Conservation (phyloP, 768 basidiomycete species). For the Phanerodontia chrysosporium region DNA sequence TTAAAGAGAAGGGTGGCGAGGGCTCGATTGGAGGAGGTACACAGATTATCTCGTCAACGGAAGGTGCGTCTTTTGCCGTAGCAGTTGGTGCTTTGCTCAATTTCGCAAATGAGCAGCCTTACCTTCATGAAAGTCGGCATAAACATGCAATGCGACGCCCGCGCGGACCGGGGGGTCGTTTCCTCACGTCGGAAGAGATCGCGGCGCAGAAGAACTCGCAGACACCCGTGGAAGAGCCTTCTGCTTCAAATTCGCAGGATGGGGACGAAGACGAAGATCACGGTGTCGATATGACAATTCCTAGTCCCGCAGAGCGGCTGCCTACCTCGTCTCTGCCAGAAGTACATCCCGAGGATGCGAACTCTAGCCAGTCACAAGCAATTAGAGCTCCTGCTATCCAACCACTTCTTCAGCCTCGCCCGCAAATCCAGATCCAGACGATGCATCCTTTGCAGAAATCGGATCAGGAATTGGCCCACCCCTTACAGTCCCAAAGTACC, state of each 20-base stretch:
- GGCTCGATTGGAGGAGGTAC: conserved; percentile 89
- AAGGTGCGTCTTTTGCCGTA: conserved; percentile 52
- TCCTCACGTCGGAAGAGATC: conserved; percentile 95
- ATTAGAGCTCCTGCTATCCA: conserved; percentile 6
- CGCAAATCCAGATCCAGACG: conserved; percentile 17
- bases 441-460: conserved; percentile 18
- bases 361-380: not conserved
- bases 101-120: conserved; percentile 43
- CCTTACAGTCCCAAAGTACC: conserved; percentile 15
- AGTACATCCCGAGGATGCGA: not conserved
- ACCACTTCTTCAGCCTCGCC: conserved; percentile 21
- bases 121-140: conserved; percentile 96
- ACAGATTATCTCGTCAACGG: conserved; percentile 85
- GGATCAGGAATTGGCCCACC: conserved; percentile 22
- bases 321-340: not conserved
- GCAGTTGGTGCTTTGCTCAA: not conserved
- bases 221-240: conserved; percentile 30
- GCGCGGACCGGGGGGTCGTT: conserved; percentile 93
- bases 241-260: conserved; percentile 27
- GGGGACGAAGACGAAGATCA: conserved; percentile 41
- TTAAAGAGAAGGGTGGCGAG: conserved; percentile 91
- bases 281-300: conserved; percentile 19
- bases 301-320: conserved; percentile 15
- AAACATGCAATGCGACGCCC: conserved; percentile 98
- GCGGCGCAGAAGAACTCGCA: conserved; percentile 65